Base-by-base conservation (phyloP, 108 stramenopile genomes). In the Conticribra weissflogii region DNA sequence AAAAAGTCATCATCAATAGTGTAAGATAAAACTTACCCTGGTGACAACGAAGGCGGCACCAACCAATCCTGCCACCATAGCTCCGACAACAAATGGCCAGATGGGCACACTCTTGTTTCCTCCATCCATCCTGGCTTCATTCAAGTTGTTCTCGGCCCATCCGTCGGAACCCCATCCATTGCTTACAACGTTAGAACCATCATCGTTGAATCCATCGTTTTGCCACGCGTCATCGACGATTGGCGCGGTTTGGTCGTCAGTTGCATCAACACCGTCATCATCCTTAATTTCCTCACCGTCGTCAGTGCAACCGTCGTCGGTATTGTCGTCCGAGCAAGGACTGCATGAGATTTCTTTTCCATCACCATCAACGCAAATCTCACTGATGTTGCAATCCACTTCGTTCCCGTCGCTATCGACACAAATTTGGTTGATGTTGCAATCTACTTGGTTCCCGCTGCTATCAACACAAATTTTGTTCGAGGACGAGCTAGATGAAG, bases 41-140 rank as follows among this genome's bases (percentile, higher is more conserved):
- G 41, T 28, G 27, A 62, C 60, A 22, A 62, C 60, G 27, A 62
- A 25, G 0, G 60, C 60, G 2, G 60, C 60, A 0, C 60, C 60
- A 22, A 62, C 47, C 18, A 48, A 22, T 24, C 46, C 60, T 25
- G 60, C 60, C 17, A 62, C 60, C 44, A 62, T 46, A 2, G 60
- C 60, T 25, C 60, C 60, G 17, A 62, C 19, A 3, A 62, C 41
- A 48, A 62, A 62, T 15, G 60, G 60, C 7, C 23, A 19, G 1
- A 62, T 62, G 18, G 60, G 44, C 24, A 28, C 44, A 27, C 17
- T 46, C 24, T 27, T 4, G 25, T 44, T 62, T 27, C 60, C 60
- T 27, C 46, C 24, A 15, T n/a, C 60, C 22, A 62, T 47, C 24
- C 36, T 41, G 8, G 36, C 36, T 41, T 12, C 36, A 41, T 5